phyloP scores from a whole-genome alignment of 768 basidiomycete species.

The Favolaschia claudopus region DNA sequence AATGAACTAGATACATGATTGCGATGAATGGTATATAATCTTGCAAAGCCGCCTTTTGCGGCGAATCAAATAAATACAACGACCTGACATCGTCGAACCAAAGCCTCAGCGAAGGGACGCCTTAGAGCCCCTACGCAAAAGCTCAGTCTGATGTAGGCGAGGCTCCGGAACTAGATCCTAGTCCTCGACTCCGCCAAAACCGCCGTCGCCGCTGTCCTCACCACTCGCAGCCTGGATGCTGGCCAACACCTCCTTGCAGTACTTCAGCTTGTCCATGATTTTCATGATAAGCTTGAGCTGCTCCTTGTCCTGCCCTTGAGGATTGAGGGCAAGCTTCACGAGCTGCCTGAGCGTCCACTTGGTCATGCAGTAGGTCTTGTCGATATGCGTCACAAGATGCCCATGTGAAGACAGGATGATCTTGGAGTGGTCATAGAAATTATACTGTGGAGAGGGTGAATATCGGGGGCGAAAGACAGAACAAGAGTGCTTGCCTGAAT shows the following conservation, averaged over 20 bases:
- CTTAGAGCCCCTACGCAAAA: conserved; percentile 31
- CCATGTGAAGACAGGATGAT: conserved; percentile 87
- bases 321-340: conserved; percentile 59
- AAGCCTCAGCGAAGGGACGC: conserved; percentile 28
- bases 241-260: conserved; percentile 83
- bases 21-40: conserved; percentile 15
- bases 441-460: conserved; percentile 70
- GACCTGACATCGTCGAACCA: conserved; percentile 28
- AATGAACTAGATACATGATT: conserved; percentile 14
- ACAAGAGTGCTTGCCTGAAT: conserved; percentile 71
- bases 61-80: conserved; percentile 21
- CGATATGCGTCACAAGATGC: conserved; percentile 85
- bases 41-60: conserved; percentile 28
- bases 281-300: conserved; percentile 67
- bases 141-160: conserved; percentile 20
- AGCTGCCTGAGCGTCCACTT: conserved; percentile 77
- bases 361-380: conserved; percentile 84
- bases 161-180: conserved; percentile 12
- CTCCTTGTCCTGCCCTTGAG: conserved; percentile 53
- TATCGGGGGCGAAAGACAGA: neutral
- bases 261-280: conserved; percentile 82
- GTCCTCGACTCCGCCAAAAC: conserved; percentile 32
- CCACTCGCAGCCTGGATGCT: conserved; percentile 72
- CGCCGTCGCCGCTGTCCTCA: conserved; percentile 36
- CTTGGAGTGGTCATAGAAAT: conserved; percentile 98